Base-by-base conservation (phyloP, 192 early-diverging fungal genomes). In the Funneliformis mosseae region DNA sequence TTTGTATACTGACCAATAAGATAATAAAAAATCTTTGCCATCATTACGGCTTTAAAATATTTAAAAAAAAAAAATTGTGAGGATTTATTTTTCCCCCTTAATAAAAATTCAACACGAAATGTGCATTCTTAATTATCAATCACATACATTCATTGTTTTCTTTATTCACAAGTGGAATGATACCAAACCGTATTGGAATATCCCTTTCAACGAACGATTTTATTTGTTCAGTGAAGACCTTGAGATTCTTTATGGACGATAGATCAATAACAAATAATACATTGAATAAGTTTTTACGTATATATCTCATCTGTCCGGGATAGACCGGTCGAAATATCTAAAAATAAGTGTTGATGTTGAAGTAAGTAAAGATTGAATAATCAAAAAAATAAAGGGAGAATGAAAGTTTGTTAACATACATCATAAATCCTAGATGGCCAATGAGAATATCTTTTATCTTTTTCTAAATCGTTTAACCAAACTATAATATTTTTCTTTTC, bases 381-480 rank as follows among this genome's bases (percentile, higher is more conserved):
- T 7, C 16, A 43, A 21, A 42, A 39, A 45, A 45, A 9, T 66
- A 1, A 16, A 28, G 39, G n/a, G 10, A 76, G 8, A 63, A 76
- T 21, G 16, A 67, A 41, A 76, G 21, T 8, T 2, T n/a, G 14
- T 11, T n/a, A 8, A 45, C 11, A 42, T 76, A 81, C 73, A 7
- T 84, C 41, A 27, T 73, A 78, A 16, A 95, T 43, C 18, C 88
- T 83, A 4, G 78, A 67, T 8, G 94, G 89, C 93, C 94, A 97
- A 38, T 80, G 66, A 3, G 84, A 76, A 83, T 98, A 99, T 16
- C 92, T 88, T 0, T 76, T 62, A 79, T 99, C 98, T 21, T 86
- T 92, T 78, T 95, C 96, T 25, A 99, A 84, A 83, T 99, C 94
- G 83, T 98, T 99, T 83, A 92, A 88, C 98, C 98, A 99, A 27